Evolutionary conservation across 805 yeast species (phyloP), one percentile per base, ranked within the genome.

Genomic region (Candida coquimbonensis): DNA sequence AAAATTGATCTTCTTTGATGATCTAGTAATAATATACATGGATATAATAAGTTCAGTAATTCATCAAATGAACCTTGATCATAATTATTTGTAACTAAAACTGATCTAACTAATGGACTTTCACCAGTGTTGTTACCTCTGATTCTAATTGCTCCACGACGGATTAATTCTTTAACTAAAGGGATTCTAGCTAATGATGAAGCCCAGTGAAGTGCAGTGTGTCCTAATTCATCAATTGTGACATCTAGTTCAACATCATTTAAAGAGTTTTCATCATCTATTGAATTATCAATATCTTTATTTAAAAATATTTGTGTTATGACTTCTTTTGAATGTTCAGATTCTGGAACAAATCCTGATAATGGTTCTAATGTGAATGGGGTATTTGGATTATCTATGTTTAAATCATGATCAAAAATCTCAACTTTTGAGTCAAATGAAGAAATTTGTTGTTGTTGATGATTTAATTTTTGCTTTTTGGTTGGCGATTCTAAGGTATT

Each of bases 171-270:
- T 38, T 70, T 77, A 4, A 88, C 91, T 43, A 90, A 71, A 3
- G 79, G 68, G 2, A 82, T 65, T 47, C 87, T 79, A 0, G 95
- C 98, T 62, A 93, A 73, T 0, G 97, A 87, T 14, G 97, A 81
- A 4, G 97, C 95, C 95, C 98, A 87, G 64, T 93, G 99, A 47
- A 93, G 72, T 0, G 96, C 88, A 0, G 96, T 84, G 60, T 93
- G 93, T 0, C 98, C 97, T 47, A 83, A 79, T 54, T 87, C 95
- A 64, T 95, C 99, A 39, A 95, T 86, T 1, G 96, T 82, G 32
- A 88, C 87, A 57, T 88, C 93, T 42, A 90, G 71, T 48, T 79
- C 75, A 34, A 87, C 70, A 36, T 71, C 53, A 8, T 47, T 43
- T 6, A 56, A 42, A 0, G 46, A 49, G 7, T 47, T 33, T 31